These are phyloP conservation scores for Eucalyptus polyanthemos DNA, from an alignment of 345 rosid species.

Conservation along the genomic window DNA sequence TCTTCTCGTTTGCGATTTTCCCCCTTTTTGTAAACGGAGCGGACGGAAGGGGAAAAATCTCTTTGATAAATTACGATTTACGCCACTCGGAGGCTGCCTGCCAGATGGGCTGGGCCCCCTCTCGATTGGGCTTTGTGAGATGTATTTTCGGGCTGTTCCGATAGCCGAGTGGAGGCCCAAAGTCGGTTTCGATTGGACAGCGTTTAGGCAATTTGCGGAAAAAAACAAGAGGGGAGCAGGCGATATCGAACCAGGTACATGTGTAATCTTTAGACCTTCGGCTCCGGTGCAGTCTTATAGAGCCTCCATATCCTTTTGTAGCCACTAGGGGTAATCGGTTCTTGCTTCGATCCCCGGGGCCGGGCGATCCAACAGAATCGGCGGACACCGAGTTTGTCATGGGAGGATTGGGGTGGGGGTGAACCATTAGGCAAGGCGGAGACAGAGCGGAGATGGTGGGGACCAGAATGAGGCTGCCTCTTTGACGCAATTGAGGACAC, in stretches of 20 bases:
- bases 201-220: not conserved
- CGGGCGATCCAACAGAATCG: fast-evolving
- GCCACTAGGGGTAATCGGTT: no score
- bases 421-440: not conserved
- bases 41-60: not conserved
- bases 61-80: not conserved
- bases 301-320: no score
- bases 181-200: not conserved
- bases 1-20: not conserved
- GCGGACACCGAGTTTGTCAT: no score
- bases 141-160: not conserved
- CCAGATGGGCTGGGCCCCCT: not conserved
- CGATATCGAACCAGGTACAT: not conserved
- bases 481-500: fast-evolving
- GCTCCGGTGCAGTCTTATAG: not conserved
- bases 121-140: not conserved
- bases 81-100: not conserved
- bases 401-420: not conserved
- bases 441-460: not conserved
- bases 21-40: not conserved
- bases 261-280: not conserved
- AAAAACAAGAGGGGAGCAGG: not conserved
- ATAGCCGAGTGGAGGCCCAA: not conserved
- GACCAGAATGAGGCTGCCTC: not conserved
- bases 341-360: fast-evolving